Evolutionary conservation across 2,329 filamentous ascomycete species (phyloP).

Genomic region (Sporothrix brasiliensis): DNA sequence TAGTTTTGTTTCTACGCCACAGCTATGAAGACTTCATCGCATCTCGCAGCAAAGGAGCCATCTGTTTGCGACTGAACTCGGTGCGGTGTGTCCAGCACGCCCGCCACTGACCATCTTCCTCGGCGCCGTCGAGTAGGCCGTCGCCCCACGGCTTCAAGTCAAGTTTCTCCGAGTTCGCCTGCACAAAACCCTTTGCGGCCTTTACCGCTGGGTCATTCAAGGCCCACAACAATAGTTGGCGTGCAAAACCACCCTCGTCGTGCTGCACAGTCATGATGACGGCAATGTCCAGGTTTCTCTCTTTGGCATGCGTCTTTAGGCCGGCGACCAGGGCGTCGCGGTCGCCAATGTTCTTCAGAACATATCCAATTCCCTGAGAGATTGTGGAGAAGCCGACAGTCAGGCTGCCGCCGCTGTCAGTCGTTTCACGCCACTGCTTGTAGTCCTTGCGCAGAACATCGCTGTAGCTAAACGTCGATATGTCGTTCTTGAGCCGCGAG

Average conservation of each 20-base stretch:
- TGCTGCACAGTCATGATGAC: slow-evolving; percentile 70
- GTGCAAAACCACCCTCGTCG: slow-evolving; percentile 56
- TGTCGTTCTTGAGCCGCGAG: slow-evolving; percentile 66
- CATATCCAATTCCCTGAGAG: slow-evolving; percentile 63
- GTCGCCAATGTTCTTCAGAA: slow-evolving; percentile 57
- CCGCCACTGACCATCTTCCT: slow-evolving; percentile 51
- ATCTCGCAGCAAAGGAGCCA: slow-evolving; percentile 67
- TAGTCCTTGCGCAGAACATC: slow-evolving; percentile 82
- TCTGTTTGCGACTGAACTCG: slow-evolving; percentile 66
- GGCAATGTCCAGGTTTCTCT: slow-evolving; percentile 63
- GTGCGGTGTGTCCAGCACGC: slow-evolving; percentile 69
- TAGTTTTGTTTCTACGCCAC: not conserved
- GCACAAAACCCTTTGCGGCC: slow-evolving; percentile 60
- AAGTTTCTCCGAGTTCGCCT: slow-evolving; percentile 52
- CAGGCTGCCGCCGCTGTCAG: slow-evolving; percentile 48
- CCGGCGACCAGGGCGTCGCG: slow-evolving; percentile 51
- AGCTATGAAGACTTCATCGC: slow-evolving; percentile 46
- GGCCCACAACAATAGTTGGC: slow-evolving; percentile 71
- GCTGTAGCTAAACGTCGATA: slow-evolving; percentile 61
- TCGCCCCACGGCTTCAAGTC: slow-evolving; percentile 59
- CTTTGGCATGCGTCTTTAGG: slow-evolving; percentile 57
- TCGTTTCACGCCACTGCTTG: slow-evolving; percentile 66
- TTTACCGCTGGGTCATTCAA: slow-evolving; percentile 52
- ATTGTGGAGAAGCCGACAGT: slow-evolving; percentile 69
- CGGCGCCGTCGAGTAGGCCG: slow-evolving; percentile 49